Conservation (phyloP, 306 rosid genomes). For the Cucurbita ficifolia region DNA sequence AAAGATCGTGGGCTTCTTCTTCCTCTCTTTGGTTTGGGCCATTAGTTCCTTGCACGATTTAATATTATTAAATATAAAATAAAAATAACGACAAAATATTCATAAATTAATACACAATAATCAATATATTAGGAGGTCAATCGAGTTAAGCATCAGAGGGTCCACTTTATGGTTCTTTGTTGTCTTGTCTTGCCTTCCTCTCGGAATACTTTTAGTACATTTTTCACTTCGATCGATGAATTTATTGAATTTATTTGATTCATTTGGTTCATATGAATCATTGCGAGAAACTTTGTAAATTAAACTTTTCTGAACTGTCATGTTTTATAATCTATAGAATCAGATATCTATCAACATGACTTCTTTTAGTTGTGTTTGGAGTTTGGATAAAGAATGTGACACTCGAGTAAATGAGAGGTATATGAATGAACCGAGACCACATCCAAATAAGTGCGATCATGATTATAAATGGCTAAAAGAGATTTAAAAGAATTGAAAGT, state of each 20-base stretch:
- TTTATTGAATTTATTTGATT: no score
- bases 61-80: neutral
- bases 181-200: slow-evolving; percentile 54
- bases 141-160: neutral
- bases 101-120: no score
- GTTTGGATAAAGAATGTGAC: neutral
- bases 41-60: neutral
- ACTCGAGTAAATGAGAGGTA: no score
- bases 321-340: slow-evolving; percentile 66
- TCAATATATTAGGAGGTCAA: neutral
- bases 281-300: no score
- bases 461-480: no score
- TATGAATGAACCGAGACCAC: no score
- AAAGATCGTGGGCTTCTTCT: neutral
- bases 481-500: no score
- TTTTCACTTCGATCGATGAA: no score
- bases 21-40: neutral
- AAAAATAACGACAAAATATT: neutral
- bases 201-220: no score
- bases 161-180: slow-evolving; percentile 18
- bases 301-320: slow-evolving; percentile 61
- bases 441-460: no score
- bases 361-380: neutral
- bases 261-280: no score
- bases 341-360: slow-evolving; percentile 26